Evolutionary conservation across 73 alveolate genomes (phyloP).

Genomic region (Breviolum minutum): DNA sequence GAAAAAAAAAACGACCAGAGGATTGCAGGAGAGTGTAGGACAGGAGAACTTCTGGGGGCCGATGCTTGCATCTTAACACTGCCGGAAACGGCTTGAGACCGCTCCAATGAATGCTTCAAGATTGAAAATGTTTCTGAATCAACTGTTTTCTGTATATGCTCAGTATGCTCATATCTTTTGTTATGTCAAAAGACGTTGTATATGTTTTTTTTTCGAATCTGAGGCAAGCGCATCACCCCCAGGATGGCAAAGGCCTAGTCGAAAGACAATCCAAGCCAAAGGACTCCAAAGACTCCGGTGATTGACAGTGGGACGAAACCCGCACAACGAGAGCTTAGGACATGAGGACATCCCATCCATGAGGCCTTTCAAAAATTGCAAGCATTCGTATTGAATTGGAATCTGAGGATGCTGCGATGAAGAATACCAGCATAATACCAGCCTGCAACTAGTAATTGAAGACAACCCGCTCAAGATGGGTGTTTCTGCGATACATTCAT

Average conservation of each 20-base stretch:
- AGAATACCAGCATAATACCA: conserved; percentile 9
- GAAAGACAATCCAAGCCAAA: not conserved
- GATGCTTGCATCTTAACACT: no score
- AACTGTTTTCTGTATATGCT: no score
- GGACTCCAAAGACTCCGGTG: not conserved
- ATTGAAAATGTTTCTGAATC: no score
- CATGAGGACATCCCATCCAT: no score
- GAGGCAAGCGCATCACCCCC: conserved; percentile 47
- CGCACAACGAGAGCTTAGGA: not conserved
- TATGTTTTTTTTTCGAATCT: not conserved
- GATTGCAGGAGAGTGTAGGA: no score
- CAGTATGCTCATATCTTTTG: no score
- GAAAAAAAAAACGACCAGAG: not conserved
- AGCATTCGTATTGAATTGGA: not conserved
- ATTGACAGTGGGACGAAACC: not conserved
- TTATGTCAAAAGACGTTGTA: not conserved
- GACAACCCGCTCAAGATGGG: no score
- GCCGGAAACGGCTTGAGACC: no score
- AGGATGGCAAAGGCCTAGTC: conserved; percentile 35
- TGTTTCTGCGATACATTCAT: no score
- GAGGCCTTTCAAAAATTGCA: no score
- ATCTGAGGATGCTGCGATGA: conserved; percentile 8
- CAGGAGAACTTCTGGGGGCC: no score
- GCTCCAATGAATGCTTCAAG: no score
- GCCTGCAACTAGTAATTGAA: not conserved